These are phyloP conservation scores for Beauveria sp. DNA, from an alignment of 2,329 filamentous ascomycete genomes.

Conservation along the genomic window DNA sequence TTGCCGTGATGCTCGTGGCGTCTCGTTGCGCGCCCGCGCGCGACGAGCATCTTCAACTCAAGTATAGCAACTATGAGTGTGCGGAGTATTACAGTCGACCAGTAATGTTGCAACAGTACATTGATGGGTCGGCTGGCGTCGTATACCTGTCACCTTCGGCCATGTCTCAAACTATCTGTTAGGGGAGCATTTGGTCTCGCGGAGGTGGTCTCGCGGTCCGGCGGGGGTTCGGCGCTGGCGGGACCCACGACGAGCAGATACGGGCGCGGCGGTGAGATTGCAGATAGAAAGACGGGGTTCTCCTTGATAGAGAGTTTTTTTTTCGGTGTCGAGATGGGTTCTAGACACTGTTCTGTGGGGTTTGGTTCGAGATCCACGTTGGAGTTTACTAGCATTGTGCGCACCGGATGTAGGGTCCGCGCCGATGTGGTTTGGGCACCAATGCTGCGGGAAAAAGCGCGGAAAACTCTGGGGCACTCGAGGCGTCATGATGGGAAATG, in stretches of 20 bases:
- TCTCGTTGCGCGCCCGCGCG: no score
- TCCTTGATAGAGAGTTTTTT: background rate
- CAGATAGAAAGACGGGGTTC: background rate
- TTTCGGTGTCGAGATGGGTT: background rate
- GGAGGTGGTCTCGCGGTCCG: background rate
- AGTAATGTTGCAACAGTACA: no score
- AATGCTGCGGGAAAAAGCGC: background rate
- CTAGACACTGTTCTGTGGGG: slow-evolving; percentile 1
- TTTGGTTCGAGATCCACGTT: background rate
- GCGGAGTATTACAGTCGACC: no score
- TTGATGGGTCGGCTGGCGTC: no score
- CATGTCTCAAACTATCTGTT: no score
- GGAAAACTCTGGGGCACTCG: background rate
- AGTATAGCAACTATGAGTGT: no score
- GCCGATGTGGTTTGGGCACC: background rate
- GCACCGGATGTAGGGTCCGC: background rate
- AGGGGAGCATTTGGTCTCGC: no score
- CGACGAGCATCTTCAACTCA: no score
- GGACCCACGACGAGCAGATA: background rate
- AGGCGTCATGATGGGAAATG: background rate
- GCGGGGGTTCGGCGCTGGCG: background rate
- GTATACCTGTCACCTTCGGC: no score
- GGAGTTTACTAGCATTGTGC: background rate
- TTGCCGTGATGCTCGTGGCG: no score
- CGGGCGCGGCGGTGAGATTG: background rate